Conservation (phyloP, 1,284 basidiomycete genomes). For the Megacollybia platyphylla region DNA sequence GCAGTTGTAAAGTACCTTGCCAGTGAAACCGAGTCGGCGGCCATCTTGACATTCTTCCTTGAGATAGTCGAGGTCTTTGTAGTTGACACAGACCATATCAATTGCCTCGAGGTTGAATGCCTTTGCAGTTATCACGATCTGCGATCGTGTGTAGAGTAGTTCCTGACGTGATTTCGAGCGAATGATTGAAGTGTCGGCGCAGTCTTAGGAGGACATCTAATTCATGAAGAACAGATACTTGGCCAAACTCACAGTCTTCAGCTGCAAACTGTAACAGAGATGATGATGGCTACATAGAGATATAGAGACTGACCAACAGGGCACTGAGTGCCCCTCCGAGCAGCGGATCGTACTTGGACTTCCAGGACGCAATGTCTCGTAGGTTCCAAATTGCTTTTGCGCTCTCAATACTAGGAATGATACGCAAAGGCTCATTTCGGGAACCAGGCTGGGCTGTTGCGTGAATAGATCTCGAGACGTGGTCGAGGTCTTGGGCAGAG, state of each 20-base stretch:
- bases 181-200: conserved; percentile 78
- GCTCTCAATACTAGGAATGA: conserved; percentile 75
- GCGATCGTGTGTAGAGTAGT: conserved; percentile 77
- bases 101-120: conserved; percentile 79
- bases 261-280: conserved; percentile 59
- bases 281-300: conserved; percentile 5
- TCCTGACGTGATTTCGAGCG: conserved; percentile 69
- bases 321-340: conserved; percentile 39
- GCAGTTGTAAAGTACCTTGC: conserved; percentile 47
- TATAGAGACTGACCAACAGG: conserved; percentile 32
- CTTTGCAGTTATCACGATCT: conserved; percentile 76
- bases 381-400: conserved; percentile 53
- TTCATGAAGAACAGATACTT: not conserved
- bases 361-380: conserved; percentile 55
- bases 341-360: conserved; percentile 25
- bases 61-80: conserved; percentile 65
- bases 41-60: conserved; percentile 73
- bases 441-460: conserved; percentile 12
- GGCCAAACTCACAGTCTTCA: conserved; percentile 62
- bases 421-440: conserved; percentile 26
- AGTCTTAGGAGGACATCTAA: conserved; percentile 28
- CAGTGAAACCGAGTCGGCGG: conserved; percentile 68
- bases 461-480: conserved; percentile 38
- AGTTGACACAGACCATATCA: conserved; percentile 89
- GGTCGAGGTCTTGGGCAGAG: conserved; percentile 49